Evolutionary conservation across 371 early-diverging fungal species (phyloP).

Genomic region (Mucor mucedo): DNA sequence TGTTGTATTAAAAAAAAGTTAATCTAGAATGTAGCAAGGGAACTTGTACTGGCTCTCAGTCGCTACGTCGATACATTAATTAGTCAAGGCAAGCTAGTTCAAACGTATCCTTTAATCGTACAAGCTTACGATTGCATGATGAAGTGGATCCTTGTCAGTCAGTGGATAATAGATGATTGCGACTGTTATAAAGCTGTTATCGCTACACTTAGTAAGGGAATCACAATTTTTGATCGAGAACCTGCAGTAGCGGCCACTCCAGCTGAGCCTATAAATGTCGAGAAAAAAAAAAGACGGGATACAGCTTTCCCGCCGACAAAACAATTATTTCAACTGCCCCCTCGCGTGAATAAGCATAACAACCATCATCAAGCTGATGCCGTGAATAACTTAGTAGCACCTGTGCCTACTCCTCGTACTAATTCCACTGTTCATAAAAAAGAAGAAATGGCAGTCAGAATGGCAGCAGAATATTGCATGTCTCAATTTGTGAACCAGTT

Average conservation of each 20-base stretch:
- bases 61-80: constrained; percentile 73
- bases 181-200: constrained; percentile 74
- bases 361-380: constrained; percentile 4
- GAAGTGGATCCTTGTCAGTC: constrained; percentile 74
- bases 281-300: constrained; percentile 55
- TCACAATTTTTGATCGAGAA: constrained; percentile 66
- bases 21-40: constrained; percentile 67
- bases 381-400: background rate
- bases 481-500: constrained; percentile 71
- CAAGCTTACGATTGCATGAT: constrained; percentile 79
- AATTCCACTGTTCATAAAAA: constrained; percentile 29
- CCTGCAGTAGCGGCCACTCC: constrained; percentile 17
- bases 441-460: constrained; percentile 64
- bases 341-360: constrained; percentile 37
- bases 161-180: constrained; percentile 76
- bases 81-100: constrained; percentile 43
- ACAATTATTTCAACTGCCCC: constrained; percentile 51
- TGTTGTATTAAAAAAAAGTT: background rate
- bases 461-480: constrained; percentile 80
- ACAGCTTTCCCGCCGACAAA: constrained; percentile 53
- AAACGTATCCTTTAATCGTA: constrained; percentile 65
- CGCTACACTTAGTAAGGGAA: constrained; percentile 71
- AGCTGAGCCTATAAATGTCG: constrained; percentile 20
- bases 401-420: background rate
- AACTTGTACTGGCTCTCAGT: constrained; percentile 72